Evolutionary conservation across 352 stramenopile species (phyloP).

Genomic region (Globisporangium polare): DNA sequence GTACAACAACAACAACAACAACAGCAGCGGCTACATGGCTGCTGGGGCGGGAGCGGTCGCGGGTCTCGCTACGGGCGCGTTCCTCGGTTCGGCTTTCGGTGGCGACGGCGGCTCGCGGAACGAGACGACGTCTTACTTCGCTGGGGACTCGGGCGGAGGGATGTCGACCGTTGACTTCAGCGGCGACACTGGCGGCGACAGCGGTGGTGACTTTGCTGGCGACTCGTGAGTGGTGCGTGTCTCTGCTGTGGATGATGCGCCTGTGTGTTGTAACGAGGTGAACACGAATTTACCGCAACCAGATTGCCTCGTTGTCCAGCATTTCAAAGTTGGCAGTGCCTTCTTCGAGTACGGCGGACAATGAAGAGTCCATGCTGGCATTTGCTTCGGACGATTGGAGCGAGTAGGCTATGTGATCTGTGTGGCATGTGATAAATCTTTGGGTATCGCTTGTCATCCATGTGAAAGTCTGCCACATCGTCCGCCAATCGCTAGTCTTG

Average conservation of each 20-base stretch:
- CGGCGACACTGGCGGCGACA: conserved; percentile 48
- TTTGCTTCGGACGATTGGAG: too few species aligned
- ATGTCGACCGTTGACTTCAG: conserved; percentile 46
- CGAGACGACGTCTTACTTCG: conserved; percentile 29
- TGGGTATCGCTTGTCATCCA: too few species aligned
- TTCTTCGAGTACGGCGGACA: too few species aligned
- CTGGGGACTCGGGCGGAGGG: conserved; percentile 26
- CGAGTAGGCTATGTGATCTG: too few species aligned
- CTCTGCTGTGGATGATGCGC: not conserved
- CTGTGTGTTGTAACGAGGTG: not conserved
- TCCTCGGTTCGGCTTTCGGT: conserved; percentile 42
- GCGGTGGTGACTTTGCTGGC: conserved; percentile 40
- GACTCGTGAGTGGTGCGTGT: conserved; percentile 31
- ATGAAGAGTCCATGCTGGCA: too few species aligned
- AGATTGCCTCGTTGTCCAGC: too few species aligned
- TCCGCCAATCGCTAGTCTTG: too few species aligned
- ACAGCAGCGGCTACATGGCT: conserved; percentile 22
- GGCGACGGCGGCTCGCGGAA: conserved; percentile 18
- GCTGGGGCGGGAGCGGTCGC: conserved; percentile 43
- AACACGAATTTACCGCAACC: not conserved
- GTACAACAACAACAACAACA: conserved; percentile 11
- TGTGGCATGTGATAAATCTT: too few species aligned
- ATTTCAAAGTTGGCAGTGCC: too few species aligned
- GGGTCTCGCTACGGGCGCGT: conserved; percentile 43
- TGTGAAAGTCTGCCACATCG: too few species aligned